Evolutionary conservation across 1,139 yeast species (phyloP), one percentile per base, ranked within the genome.

Genomic region (Sugiyamaella novakii): DNA sequence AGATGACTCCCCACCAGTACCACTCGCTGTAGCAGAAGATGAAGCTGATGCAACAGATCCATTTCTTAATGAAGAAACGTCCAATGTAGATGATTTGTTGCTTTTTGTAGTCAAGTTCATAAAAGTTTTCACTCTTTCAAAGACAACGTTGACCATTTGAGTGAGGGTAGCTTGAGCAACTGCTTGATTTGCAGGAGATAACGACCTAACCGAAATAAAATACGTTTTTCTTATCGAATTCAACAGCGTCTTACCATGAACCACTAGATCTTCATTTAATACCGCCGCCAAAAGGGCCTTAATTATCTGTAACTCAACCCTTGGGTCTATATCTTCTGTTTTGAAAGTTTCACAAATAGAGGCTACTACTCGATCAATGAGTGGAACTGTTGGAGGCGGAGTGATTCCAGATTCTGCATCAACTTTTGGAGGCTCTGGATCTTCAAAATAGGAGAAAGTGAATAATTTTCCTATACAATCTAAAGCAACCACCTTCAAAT

Each of bases 151-250:
- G 27, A 92, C 88, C 60, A 91, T 87, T 69, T 94, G 98, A 2
- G 95, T 87, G 56, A 94, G 75, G 7, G 94, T 84, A 2, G 96
- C 98, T 70, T 94, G 98, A 0, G 98, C 98, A 52, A 91, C 84
- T 0, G 92, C 87, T 68, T 92, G 98, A 63, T 89, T 92, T 21
- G 87, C 74, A 3, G 92, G 80, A 15, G 86, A 82, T 55, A 85
- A 74, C 0, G 97, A 88, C 54, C 88, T 78, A 39, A 92, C 84
- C 62, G 92, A 94, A 27, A 94, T 87, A 64, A 89, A 91, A 70
- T 92, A 92, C 17, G 92, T 87, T 63, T 88, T 96, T 65, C 98
- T 80, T 31, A 94, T 84, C 0, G 98, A 98, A 61, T 86, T 87
- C 56, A 94, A 74, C 46, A 94, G 73, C 0, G 94, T 80, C 4